A percentile compares a stretch with the other conserved stretches of the same genome.
Evolutionary conservation across 202 grass and related monocot genomes (phyloP).

Genomic region (Panicum hallii): DNA sequence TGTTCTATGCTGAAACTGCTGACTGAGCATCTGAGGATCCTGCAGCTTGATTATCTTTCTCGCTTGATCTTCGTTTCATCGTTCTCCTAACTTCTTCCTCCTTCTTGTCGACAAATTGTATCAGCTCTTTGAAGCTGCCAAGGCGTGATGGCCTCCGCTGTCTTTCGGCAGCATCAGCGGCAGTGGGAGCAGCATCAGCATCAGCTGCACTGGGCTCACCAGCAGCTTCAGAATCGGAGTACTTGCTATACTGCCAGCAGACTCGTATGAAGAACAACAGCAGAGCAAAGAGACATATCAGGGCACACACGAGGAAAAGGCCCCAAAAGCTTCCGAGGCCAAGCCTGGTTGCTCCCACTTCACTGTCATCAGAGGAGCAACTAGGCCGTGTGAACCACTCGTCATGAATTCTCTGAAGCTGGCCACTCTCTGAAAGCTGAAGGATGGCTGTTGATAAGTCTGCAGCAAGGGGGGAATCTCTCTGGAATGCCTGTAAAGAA

Average conservation of each 20-base stretch:
- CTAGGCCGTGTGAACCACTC: conserved; percentile 56
- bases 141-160: conserved; percentile 40
- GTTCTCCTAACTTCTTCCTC: conserved; percentile 54
- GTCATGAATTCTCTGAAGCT: conserved; percentile 83
- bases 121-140: conserved; percentile 58
- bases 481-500: conserved; percentile 79
- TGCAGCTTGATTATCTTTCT: conserved; percentile 50
- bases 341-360: conserved; percentile 59
- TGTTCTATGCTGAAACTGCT: conserved; percentile 21
- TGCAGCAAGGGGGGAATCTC: conserved; percentile 83
- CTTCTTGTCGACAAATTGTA: conserved; percentile 73
- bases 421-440: conserved; percentile 80
- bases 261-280: conserved; percentile 65
- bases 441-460: conserved; percentile 92
- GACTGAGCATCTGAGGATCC: conserved; percentile 31
- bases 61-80: conserved; percentile 56
- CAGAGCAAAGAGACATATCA: conserved; percentile 69
- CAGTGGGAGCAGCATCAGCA: not conserved
- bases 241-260: conserved; percentile 65
- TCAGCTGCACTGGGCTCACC: conserved; percentile 17
- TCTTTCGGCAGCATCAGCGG: conserved; percentile 26
- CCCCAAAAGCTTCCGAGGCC: conserved; percentile 92
- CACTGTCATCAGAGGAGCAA: conserved; percentile 58
- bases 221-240: conserved; percentile 44
- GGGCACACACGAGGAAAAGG: conserved; percentile 74